Percentiles rank a stretch among this genome's conserved stretches.
phyloP scores from a whole-genome alignment of 306 rosid genomes.

The apple (Malus domestica) region ASM211411v1 NC_041805.1:3497501-3498000 shows the following conservation, averaged over 20 bases:
- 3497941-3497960: slow-evolving; percentile 96
- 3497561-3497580: not conserved
- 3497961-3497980: slow-evolving; percentile 92
- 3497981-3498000: slow-evolving; percentile 95
- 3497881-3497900: slow-evolving; percentile 3
- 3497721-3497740: slow-evolving; percentile 90
- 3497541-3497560: too few species aligned
- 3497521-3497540: not conserved
- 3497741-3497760: slow-evolving; percentile 49
- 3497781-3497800: not conserved
- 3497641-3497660: not conserved
- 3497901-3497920: slow-evolving; percentile 7
- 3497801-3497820: not conserved
- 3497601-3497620: not conserved
- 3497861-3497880: not conserved
- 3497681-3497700: slow-evolving; percentile 95
- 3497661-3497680: slow-evolving; percentile 49
- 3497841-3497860: not conserved
- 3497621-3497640: not conserved
- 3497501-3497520: not conserved
- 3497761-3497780: not conserved
- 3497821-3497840: not conserved
- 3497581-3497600: not conserved
- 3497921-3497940: slow-evolving; percentile 87
- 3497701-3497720: slow-evolving; percentile 84